A percentile compares a stretch with the other conserved stretches of the same genome.
Evolutionary conservation across 2,329 filamentous ascomycete genomes (phyloP).

Genomic region (Cercospora sp.): DNA sequence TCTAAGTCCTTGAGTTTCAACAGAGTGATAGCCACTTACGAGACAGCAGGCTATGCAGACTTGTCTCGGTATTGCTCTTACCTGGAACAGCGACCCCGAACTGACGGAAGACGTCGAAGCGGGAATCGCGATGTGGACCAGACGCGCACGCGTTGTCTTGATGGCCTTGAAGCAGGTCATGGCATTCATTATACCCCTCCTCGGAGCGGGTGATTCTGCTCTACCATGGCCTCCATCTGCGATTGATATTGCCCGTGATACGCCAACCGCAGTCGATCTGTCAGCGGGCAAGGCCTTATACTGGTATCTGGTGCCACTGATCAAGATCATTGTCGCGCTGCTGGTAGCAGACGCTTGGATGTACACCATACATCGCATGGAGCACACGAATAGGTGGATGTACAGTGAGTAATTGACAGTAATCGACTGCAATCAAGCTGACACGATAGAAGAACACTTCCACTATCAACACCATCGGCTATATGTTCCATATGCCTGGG

Average conservation of each 20-base stretch:
- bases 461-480: not conserved
- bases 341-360: not conserved
- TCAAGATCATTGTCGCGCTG: not conserved
- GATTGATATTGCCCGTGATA: not conserved
- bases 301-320: not conserved
- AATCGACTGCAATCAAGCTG: not conserved
- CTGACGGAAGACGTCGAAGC: not conserved
- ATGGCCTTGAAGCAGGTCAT: not conserved
- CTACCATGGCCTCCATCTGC: not conserved
- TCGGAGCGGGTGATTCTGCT: not conserved
- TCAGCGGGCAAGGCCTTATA: not conserved
- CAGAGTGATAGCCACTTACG: not conserved
- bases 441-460: not conserved
- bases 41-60: not conserved
- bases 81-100: not conserved
- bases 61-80: not conserved
- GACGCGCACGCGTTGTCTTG: not conserved
- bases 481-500: not conserved
- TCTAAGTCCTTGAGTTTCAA: not conserved
- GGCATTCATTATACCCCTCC: not conserved
- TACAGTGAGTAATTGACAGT: not conserved
- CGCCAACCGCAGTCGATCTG: not conserved
- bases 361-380: not conserved
- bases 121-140: not conserved
- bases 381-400: not conserved